Conservation (phyloP, 345 rosid genomes). For the Diplotaxis tenuifolia region DNA sequence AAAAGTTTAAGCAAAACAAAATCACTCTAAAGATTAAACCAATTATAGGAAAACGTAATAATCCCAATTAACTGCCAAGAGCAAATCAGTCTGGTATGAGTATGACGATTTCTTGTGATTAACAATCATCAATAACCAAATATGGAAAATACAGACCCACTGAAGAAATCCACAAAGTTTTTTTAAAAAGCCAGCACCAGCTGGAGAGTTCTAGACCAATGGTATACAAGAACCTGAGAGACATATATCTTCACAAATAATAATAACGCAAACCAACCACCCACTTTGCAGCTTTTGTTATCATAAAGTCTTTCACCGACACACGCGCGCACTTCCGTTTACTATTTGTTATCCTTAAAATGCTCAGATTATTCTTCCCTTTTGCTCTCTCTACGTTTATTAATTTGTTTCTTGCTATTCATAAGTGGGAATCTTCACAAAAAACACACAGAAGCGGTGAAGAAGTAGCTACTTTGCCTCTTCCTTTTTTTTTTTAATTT, state of each 20-base stretch:
- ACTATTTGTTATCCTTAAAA: neutral
- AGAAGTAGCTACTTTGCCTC: neutral
- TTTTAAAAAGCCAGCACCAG: neutral
- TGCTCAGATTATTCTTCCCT: neutral
- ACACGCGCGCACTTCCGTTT: neutral
- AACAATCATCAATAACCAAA: neutral
- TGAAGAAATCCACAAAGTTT: neutral
- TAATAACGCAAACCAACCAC: neutral
- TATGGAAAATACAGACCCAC: neutral
- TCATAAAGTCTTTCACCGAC: neutral
- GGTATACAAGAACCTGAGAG: neutral
- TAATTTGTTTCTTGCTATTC: neutral
- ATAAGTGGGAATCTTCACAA: neutral
- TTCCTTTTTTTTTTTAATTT: neutral
- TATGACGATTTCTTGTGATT: neutral
- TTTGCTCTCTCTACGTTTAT: neutral
- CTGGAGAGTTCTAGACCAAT: neutral
- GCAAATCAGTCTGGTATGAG: neutral
- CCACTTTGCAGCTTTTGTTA: neutral
- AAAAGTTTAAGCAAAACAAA: neutral
- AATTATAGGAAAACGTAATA: neutral
- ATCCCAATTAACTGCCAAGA: neutral
- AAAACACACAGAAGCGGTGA: neutral
- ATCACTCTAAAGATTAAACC: neutral
- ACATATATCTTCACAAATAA: neutral